Evolutionary conservation across 108 stramenopile species (phyloP).

Genomic region (Cyclotella baltica): DNA sequence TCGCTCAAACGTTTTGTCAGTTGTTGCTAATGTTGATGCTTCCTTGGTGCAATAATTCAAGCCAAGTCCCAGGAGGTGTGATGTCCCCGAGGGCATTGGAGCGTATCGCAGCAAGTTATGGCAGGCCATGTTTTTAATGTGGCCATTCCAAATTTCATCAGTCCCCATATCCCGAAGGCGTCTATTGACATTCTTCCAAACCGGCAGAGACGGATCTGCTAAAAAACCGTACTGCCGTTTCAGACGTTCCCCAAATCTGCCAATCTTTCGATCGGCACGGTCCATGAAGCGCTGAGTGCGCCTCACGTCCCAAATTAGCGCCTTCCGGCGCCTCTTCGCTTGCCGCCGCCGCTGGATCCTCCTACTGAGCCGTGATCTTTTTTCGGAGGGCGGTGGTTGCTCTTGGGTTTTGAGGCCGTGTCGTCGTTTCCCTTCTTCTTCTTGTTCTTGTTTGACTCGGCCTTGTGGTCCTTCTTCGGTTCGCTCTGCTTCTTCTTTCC

Average conservation of each 20-base stretch:
- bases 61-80: conserved; percentile 8
- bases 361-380: conserved; percentile 11
- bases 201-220: conserved; percentile 8
- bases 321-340: conserved; percentile 5
- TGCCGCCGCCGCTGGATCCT: conserved; percentile 6
- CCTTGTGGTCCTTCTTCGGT: neutral
- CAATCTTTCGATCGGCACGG: neutral
- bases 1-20: no score
- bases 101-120: neutral
- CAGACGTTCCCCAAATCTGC: conserved; percentile 8
- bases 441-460: neutral
- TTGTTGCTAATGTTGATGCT: no score
- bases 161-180: conserved; percentile 4
- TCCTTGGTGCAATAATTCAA: no score
- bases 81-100: neutral
- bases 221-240: conserved; percentile 5
- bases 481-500: conserved; percentile 3
- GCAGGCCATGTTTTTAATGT: conserved; percentile 8
- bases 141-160: neutral
- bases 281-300: neutral
- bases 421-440: neutral
- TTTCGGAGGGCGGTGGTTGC: conserved; percentile 1
- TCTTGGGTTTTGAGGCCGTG: conserved; percentile 3
- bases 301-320: conserved; percentile 7
- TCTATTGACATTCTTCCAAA: conserved; percentile 13